Conservation (phyloP, 768 basidiomycete species). For the Podaxis rugospora region DNA sequence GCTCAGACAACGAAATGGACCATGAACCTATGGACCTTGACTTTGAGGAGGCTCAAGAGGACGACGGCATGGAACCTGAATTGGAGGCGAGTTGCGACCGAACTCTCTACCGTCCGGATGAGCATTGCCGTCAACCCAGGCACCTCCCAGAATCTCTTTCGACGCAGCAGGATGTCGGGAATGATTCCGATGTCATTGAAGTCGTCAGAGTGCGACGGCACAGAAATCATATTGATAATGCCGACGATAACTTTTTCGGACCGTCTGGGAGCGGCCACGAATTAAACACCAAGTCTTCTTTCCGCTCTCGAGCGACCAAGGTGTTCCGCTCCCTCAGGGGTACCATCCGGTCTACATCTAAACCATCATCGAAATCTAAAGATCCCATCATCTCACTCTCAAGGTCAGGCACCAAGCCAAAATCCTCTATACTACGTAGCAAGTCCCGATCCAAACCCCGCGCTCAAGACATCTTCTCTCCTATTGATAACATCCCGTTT, state of each 20-base stretch:
- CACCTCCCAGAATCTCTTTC: constrained; percentile 14
- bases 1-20: constrained; percentile 21
- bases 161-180: constrained; percentile 20
- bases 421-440: constrained; percentile 17
- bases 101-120: background rate
- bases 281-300: constrained; percentile 20
- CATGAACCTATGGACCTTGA: constrained; percentile 20
- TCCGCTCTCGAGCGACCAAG: constrained; percentile 38
- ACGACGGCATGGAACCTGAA: constrained; percentile 7
- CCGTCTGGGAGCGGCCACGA: background rate
- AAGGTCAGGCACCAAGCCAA: constrained; percentile 30
- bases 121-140: constrained; percentile 15
- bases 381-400: constrained; percentile 24
- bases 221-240: constrained; percentile 18
- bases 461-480: constrained; percentile 29
- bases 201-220: constrained; percentile 53
- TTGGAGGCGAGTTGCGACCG: background rate
- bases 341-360: constrained; percentile 16
- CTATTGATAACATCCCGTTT: constrained; percentile 15
- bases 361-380: background rate
- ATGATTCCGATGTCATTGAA: constrained; percentile 57
- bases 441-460: constrained; percentile 25
- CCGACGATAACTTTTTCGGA: background rate
- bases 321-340: constrained; percentile 43
- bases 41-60: constrained; percentile 17